Evolutionary conservation across 257 asterid species (phyloP).

Genomic region (Striga asiatica): DNA sequence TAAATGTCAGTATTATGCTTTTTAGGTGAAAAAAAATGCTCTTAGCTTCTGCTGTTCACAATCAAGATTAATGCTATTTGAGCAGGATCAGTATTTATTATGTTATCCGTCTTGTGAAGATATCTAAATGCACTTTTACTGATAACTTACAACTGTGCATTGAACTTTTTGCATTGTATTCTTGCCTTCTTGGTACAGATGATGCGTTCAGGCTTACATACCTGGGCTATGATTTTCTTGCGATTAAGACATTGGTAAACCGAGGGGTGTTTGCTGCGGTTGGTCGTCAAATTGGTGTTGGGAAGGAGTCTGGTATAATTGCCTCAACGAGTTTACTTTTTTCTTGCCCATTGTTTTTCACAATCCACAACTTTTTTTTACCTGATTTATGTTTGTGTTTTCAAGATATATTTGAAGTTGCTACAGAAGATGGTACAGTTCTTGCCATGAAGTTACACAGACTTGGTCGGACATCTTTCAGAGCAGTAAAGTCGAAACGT

Average conservation of each 20-base stretch:
- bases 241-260: slow-evolving; percentile 83
- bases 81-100: too few species aligned
- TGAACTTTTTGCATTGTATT: neutral
- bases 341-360: slow-evolving; percentile 4
- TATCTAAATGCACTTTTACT: slow-evolving; percentile 2
- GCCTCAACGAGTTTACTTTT: neutral
- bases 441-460: slow-evolving; percentile 96
- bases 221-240: slow-evolving; percentile 96
- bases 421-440: slow-evolving; percentile 84
- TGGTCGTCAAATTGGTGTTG: slow-evolving; percentile 96
- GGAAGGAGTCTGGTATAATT: slow-evolving; percentile 85
- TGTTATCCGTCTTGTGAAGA: neutral
- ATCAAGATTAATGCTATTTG: too few species aligned
- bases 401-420: slow-evolving; percentile 92
- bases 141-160: neutral
- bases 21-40: too few species aligned
- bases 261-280: slow-evolving; percentile 86
- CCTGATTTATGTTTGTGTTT: slow-evolving; percentile 4
- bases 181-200: slow-evolving; percentile 32
- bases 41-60: too few species aligned
- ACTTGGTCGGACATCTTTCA: slow-evolving; percentile 87
- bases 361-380: neutral
- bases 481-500: slow-evolving; percentile 97
- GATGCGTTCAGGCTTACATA: slow-evolving; percentile 95
- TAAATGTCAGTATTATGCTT: slow-evolving; percentile 49